Evolutionary conservation across 805 yeast genomes (phyloP).

Genomic region (Vanderwaltozyma yarrowii): DNA sequence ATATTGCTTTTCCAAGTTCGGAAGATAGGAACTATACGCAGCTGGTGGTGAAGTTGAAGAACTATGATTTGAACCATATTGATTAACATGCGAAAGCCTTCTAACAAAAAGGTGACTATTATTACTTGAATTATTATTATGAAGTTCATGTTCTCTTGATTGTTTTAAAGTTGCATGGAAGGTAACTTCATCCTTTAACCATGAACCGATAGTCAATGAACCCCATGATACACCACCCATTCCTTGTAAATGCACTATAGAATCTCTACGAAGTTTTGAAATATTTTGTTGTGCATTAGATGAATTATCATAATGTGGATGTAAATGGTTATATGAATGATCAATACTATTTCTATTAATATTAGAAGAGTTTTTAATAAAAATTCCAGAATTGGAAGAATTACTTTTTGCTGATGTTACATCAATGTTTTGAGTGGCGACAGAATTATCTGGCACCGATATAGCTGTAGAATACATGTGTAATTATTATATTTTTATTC

Average conservation of each 20-base stretch:
- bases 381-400: background rate
- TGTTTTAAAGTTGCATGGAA: constrained; percentile 32
- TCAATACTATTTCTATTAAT: background rate
- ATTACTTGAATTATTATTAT: background rate
- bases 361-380: background rate
- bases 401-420: constrained; percentile 2
- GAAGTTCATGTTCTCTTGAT: constrained; percentile 1
- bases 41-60: constrained; percentile 4
- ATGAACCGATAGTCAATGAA: constrained; percentile 84
- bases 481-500: background rate
- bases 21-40: constrained; percentile 66
- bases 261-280: constrained; percentile 44
- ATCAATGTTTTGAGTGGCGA: constrained; percentile 4
- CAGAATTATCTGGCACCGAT: constrained; percentile 8
- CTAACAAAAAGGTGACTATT: background rate
- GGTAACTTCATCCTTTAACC: constrained; percentile 91
- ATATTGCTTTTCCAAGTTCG: constrained; percentile 89
- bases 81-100: constrained; percentile 1
- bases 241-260: constrained; percentile 93
- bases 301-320: background rate
- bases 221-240: constrained; percentile 99
- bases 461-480: constrained; percentile 14
- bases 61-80: background rate
- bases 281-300: constrained; percentile 3
- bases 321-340: background rate